Percentiles rank a stretch among this genome's conserved stretches.
These are phyloP conservation scores for Talaromyces sp. DNA, from an alignment of 2,329 filamentous ascomycete species.

Conservation along the genomic window DNA sequence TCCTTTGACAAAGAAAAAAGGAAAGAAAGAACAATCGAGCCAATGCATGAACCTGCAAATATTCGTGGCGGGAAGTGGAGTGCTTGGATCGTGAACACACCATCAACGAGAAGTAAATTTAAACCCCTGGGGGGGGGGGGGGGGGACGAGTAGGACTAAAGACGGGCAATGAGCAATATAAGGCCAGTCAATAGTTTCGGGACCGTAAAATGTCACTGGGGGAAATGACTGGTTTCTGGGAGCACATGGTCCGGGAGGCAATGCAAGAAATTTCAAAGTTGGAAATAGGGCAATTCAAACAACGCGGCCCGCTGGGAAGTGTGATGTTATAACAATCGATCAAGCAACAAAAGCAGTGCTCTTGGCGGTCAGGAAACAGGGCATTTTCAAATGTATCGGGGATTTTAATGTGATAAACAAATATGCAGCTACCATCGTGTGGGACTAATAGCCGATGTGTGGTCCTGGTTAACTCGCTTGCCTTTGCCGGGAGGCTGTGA, in stretches of 20 bases:
- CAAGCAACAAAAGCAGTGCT: slow-evolving; percentile 26
- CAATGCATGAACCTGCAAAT: neutral
- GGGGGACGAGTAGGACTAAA: neutral
- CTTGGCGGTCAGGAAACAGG: no score
- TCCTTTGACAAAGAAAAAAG: no score
- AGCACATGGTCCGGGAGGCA: neutral
- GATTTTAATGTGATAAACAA: no score
- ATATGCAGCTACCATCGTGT: slow-evolving; percentile 7
- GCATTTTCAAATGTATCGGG: no score
- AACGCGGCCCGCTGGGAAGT: no score
- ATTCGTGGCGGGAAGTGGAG: neutral
- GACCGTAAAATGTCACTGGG: slow-evolving; percentile 40
- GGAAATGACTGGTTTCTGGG: slow-evolving; percentile 32
- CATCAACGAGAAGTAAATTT: no score
- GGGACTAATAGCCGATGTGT: slow-evolving; percentile 3
- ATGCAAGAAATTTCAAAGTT: neutral
- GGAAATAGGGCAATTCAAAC: no score
- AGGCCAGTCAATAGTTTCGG: slow-evolving; percentile 25
- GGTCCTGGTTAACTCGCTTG: slow-evolving; percentile 24
- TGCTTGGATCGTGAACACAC: no score
- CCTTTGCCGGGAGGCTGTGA: slow-evolving; percentile 25
- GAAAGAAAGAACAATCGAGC: no score
- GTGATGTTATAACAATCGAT: slow-evolving; percentile 25
- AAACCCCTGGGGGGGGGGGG: no score
- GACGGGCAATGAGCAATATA: slow-evolving; percentile 10